Percentiles rank a stretch among this genome's conserved stretches.
phyloP scores from a whole-genome alignment of 2,329 filamentous ascomycete species.

The Metarhizium anisopliae region DNA sequence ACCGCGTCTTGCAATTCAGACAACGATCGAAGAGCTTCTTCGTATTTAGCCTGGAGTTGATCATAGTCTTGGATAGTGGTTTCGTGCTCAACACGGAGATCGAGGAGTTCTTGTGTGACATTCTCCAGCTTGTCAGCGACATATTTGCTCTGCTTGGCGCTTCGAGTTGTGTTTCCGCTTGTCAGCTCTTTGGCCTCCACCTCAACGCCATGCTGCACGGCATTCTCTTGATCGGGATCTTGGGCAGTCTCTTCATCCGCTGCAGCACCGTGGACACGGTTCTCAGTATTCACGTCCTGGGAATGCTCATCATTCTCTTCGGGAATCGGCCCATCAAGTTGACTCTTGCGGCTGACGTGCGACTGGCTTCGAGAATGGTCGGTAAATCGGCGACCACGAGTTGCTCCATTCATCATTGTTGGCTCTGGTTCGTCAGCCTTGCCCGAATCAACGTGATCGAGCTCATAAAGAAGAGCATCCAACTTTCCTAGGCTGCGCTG shows the following conservation, averaged over 20 bases:
- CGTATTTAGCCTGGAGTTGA: slow-evolving; percentile 77
- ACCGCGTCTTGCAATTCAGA: slow-evolving; percentile 78
- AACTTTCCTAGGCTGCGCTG: slow-evolving; percentile 92
- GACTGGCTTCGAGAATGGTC: slow-evolving; percentile 48
- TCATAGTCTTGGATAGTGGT: slow-evolving; percentile 73
- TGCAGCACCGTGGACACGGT: slow-evolving; percentile 23
- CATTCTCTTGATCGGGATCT: neutral
- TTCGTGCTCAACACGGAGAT: slow-evolving; percentile 86
- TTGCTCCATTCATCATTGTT: slow-evolving; percentile 23
- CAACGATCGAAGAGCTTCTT: slow-evolving; percentile 73
- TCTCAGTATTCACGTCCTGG: slow-evolving; percentile 38
- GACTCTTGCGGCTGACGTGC: slow-evolving; percentile 43
- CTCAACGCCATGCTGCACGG: neutral
- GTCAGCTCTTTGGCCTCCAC: slow-evolving; percentile 30
- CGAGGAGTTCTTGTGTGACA: slow-evolving; percentile 84
- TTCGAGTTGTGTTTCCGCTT: slow-evolving; percentile 39
- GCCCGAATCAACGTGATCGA: slow-evolving; percentile 66
- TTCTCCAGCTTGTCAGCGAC: slow-evolving; percentile 88
- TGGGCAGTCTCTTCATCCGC: neutral
- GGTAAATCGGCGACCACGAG: slow-evolving; percentile 33
- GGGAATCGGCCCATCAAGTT: slow-evolving; percentile 44
- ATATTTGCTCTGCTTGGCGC: slow-evolving; percentile 72
- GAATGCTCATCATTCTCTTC: slow-evolving; percentile 43
- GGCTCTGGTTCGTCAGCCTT: slow-evolving; percentile 26
- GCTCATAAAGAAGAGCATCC: slow-evolving; percentile 82